Evolutionary conservation across 192 early-diverging fungal species (phyloP).

Genomic region (Podila verticillata): DNA sequence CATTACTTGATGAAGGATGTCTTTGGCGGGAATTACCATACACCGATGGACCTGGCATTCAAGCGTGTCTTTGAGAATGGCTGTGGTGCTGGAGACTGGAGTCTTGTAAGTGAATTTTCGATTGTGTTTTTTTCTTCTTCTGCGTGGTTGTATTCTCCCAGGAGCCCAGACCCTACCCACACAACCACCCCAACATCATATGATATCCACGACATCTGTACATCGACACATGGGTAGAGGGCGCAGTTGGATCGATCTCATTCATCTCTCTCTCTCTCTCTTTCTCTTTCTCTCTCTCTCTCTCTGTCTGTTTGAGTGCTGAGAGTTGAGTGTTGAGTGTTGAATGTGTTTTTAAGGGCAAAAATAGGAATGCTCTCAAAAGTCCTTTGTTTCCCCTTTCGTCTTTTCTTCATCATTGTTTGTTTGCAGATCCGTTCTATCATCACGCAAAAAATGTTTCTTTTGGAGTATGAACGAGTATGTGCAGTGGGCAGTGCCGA

Average conservation of each 20-base stretch:
- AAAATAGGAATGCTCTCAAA: not conserved
- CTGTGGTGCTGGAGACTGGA: conserved; percentile 45
- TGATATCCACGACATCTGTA: not conserved
- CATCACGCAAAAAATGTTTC: not conserved
- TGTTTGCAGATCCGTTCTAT: not conserved
- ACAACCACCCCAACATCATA: too few relatives aligned
- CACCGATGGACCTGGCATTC: conserved; percentile 36
- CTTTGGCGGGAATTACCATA: conserved; percentile 45
- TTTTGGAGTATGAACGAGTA: not conserved
- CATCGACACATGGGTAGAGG: not conserved
- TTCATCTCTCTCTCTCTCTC: too few relatives aligned
- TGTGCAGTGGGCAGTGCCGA: too few relatives aligned
- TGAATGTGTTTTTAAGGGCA: not conserved
- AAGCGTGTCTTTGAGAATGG: conserved; percentile 39
- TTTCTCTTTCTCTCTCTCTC: too few relatives aligned
- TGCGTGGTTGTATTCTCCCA: not conserved
- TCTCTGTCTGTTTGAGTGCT: too few relatives aligned
- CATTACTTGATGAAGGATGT: conserved; percentile 50
- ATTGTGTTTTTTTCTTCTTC: not conserved
- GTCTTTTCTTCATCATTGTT: not conserved
- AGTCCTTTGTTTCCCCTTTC: not conserved
- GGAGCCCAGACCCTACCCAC: too few relatives aligned
- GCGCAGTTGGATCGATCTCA: too few relatives aligned
- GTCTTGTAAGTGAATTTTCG: conserved; percentile 14
- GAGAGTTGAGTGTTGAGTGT: too few relatives aligned